Evolutionary conservation across 1,284 basidiomycete genomes (phyloP), one percentile per base, ranked within the genome.

Genomic region (Porogramme epimiltina): DNA sequence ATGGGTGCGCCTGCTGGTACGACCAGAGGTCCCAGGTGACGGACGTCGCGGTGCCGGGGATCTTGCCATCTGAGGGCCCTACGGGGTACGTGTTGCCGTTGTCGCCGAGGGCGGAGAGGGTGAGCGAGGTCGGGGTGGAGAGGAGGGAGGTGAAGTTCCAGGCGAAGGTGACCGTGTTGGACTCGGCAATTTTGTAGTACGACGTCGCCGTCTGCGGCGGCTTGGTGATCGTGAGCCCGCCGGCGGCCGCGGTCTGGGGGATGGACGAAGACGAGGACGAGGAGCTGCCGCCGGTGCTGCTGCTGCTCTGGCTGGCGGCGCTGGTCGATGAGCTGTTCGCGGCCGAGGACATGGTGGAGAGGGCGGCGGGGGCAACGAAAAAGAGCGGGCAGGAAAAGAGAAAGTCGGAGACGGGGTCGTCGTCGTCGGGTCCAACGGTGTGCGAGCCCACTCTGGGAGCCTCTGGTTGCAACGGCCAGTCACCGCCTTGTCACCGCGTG

Each of bases 61-160:
- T 79, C 45, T 83, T 73, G 9, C 91, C 87, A 59, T 87, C 72
- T 2, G 87, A 84, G 0, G 91, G 89, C 0, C 92, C 93, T 1
- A 97, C 84, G 2, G 90, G 81, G 67, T 95, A 97, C 5, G 91
- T 94, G 70, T 91, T 89, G 6, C 90, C 89, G 66, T 95, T 94
- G 9, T 85, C 84, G 67, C 91, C 89, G 40, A 87, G 78, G 20
- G 94, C 95, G 42, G 84, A 81, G 55, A 96, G 77, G 10, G 95
- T 96, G 56, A 97, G 77, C 52, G 77, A 73, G 1, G 81, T 80
- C 0, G 93, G 93, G 0, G 79, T 80, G 33, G 79, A 79, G 56
- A 85, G 74, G 22, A 95, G 73, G 56, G 77, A 78, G 19, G 89
- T 92, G 61, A 91, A 81, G 69, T 93, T 95, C 94, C 94, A 97